These are phyloP conservation scores for Mariannaea elegans DNA, from an alignment of 2,329 filamentous ascomycete genomes.

Conservation along the genomic window DNA sequence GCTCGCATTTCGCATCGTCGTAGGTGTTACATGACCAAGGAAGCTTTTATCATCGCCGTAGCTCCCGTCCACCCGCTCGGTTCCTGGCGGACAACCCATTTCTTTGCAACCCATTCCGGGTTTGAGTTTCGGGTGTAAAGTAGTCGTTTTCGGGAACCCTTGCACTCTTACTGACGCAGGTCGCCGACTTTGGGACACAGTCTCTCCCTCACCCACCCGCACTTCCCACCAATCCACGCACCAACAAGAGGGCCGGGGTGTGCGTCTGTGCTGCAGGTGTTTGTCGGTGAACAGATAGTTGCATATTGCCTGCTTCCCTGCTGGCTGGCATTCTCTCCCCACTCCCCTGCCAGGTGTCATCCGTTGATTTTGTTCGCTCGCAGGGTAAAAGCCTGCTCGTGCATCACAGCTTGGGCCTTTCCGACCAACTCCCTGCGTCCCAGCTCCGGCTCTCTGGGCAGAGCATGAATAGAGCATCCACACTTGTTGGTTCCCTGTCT, in stretches of 20 bases:
- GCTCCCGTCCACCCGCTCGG: background rate
- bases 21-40: background rate
- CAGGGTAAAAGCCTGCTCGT: constrained; percentile 5
- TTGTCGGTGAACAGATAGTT: constrained; percentile 12
- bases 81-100: background rate
- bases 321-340: background rate
- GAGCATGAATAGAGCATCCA: constrained; percentile 2
- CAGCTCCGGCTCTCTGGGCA: constrained; percentile 1
- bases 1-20: background rate
- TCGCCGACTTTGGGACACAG: constrained; percentile 10
- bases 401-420: background rate
- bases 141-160: constrained; percentile 6
- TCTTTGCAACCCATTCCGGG: background rate
- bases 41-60: background rate
- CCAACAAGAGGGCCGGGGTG: constrained; percentile 5
- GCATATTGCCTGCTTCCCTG: constrained; percentile 8
- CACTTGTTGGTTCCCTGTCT: background rate
- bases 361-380: background rate
- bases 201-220: background rate
- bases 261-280: background rate
- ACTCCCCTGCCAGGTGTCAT: background rate
- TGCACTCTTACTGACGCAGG: constrained; percentile 14
- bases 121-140: background rate
- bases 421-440: background rate
- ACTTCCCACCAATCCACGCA: background rate